A percentile compares a stretch with the other conserved stretches of the same genome.
phyloP scores from a whole-genome alignment of 2,329 filamentous ascomycete species.

The Orbilia brochopaga region DNA sequence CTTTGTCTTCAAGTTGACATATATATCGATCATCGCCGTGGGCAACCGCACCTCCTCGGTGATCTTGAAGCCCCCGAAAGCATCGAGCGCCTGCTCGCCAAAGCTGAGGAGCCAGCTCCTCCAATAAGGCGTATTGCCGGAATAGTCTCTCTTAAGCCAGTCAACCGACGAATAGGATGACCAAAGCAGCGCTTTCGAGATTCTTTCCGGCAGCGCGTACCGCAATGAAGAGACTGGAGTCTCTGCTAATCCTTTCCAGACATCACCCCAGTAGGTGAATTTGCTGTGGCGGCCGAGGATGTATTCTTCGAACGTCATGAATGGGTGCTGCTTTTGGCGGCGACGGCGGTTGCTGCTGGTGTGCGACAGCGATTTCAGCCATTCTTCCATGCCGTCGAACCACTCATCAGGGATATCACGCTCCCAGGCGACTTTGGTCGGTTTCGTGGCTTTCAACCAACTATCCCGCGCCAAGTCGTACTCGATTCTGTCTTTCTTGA shows the following conservation, averaged over 20 bases:
- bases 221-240: conserved; percentile 6
- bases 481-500: conserved; percentile 33
- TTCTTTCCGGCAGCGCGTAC: conserved; percentile 13
- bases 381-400: conserved; percentile 36
- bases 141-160: conserved; percentile 30
- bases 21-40: conserved; percentile 46
- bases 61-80: conserved; percentile 34
- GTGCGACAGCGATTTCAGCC: conserved; percentile 6
- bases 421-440: conserved; percentile 16
- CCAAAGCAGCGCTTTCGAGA: conserved; percentile 8
- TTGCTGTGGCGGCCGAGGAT: conserved; percentile 35
- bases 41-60: conserved; percentile 26
- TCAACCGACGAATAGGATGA: not conserved
- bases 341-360: conserved; percentile 44
- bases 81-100: conserved; percentile 32
- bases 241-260: conserved; percentile 55
- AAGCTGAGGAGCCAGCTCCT: conserved; percentile 36
- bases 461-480: conserved; percentile 26
- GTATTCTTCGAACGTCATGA: conserved; percentile 62
- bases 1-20: conserved; percentile 45
- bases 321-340: conserved; percentile 58
- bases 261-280: conserved; percentile 55
- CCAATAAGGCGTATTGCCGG: conserved; percentile 36
- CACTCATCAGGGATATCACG: conserved; percentile 34
- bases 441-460: conserved; percentile 23